phyloP scores from a whole-genome alignment of 179 eudicot species.

The Dionaea muscipula region DNA sequence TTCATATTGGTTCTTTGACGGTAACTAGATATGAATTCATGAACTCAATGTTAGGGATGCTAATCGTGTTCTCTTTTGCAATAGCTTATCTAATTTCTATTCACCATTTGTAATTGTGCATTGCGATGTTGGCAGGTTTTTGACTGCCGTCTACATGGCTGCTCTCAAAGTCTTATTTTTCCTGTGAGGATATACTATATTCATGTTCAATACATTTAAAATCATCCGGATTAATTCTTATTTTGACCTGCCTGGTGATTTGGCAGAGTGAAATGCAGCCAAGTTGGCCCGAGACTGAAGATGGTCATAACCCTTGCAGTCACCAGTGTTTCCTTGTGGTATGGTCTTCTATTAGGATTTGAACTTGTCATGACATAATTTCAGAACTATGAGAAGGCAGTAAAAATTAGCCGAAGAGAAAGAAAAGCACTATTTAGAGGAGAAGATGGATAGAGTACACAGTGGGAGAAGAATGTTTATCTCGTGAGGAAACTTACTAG shows the following conservation, averaged over 20 bases:
- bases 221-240: constrained; percentile 4
- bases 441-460: too few relatives aligned
- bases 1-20: too few relatives aligned
- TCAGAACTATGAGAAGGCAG: constrained; percentile 4
- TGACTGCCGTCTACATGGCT: constrained; percentile 92
- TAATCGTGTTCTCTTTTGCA: too few relatives aligned
- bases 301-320: constrained; percentile 58
- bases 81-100: too few relatives aligned
- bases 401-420: background rate
- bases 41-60: too few relatives aligned
- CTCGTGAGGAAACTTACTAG: too few relatives aligned
- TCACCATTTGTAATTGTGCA: background rate
- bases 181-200: constrained; percentile 42
- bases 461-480: too few relatives aligned
- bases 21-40: too few relatives aligned
- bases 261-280: constrained; percentile 56
- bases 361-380: constrained; percentile 5
- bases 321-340: constrained; percentile 79
- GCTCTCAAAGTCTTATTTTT: constrained; percentile 51
- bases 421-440: too few relatives aligned
- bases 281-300: constrained; percentile 45
- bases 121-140: constrained; percentile 42
- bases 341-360: constrained; percentile 14
- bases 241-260: constrained; percentile 8
- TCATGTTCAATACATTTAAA: background rate